Evolutionary conservation across 352 stramenopile species (phyloP).

Genomic region (Phytophthora brassicae): DNA sequence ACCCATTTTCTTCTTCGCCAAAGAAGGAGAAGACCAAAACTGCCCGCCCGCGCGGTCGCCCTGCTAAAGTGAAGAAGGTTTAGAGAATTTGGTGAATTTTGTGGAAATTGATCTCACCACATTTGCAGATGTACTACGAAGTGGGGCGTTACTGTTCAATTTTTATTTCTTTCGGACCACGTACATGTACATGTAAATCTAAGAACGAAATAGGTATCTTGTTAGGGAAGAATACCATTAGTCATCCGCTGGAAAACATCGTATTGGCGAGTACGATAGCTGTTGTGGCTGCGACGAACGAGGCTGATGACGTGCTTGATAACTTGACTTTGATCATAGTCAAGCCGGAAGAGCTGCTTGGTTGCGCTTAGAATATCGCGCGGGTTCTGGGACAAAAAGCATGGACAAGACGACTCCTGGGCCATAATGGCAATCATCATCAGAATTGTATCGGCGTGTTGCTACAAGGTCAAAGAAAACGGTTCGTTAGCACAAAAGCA

Average conservation of each 20-base stretch:
- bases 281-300: slow-evolving; percentile 89
- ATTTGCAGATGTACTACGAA: slow-evolving; percentile 23
- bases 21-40: slow-evolving; percentile 28
- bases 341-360: slow-evolving; percentile 77
- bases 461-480: slow-evolving; percentile 32
- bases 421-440: slow-evolving; percentile 98
- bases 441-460: slow-evolving; percentile 93
- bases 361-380: slow-evolving; percentile 74
- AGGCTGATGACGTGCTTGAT: slow-evolving; percentile 91
- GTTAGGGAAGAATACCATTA: slow-evolving; percentile 88
- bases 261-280: slow-evolving; percentile 90
- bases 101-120: slow-evolving; percentile 4
- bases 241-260: slow-evolving; percentile 92
- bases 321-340: slow-evolving; percentile 82
- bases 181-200: neutral
- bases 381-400: slow-evolving; percentile 89
- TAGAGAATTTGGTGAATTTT: slow-evolving; percentile 13
- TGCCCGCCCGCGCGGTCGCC: slow-evolving; percentile 24
- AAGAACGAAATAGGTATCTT: slow-evolving; percentile 7
- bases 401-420: slow-evolving; percentile 94
- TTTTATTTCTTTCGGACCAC: no score
- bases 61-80: slow-evolving; percentile 36
- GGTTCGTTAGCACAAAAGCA: slow-evolving; percentile 18
- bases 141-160: no score
- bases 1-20: slow-evolving; percentile 60